Evolutionary conservation across 768 basidiomycete genomes (phyloP), one percentile per base, ranked within the genome.

Genomic region (Naganishia kalamii): DNA sequence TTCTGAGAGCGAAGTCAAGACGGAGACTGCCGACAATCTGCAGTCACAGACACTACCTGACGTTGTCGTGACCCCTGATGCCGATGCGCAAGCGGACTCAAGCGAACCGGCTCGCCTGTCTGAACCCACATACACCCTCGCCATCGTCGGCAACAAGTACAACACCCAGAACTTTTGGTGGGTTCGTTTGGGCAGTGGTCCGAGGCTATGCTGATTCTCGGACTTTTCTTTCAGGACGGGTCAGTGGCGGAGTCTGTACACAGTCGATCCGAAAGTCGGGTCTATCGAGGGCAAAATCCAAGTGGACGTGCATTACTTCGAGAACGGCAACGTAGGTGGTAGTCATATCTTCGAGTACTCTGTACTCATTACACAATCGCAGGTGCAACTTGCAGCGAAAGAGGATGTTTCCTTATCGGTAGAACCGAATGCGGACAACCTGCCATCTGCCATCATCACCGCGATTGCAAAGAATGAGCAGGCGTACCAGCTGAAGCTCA

Each of bases 131-230:
- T 76, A 75, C 71, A 81, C 84, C 17, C 77, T 96, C 46, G 89
- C 92, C 74, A 80, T 96, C 62, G 92, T 94, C n/a, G 88, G 90
- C 21, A 94, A 96, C 77, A 91, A 92, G 75, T 97, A 97, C 79
- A 97, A 94, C 74, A 88, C 90, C 0, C 79, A 84, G 23, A 97
- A 97, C 77, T 97, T 84, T 80, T 98, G 94, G 94, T 92, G 63
- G 59, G 82, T 66, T 27, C 19, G 32, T 5, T 50, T 35, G 40
- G 15, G 32, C 25, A 8, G 11, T 21, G 49, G 41, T 40, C 33
- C 17, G 49, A n/a, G 33, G 17, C 23, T 46, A 33, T 61, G 8
- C 4, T 46, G 57, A 15, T 47, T 47, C 25, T 30, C 8, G 8
- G 19, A 37, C 37, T 19, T 27, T 44, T 65, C 33, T 67, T 15